Base-by-base conservation (phyloP, 495 filamentous ascomycete genomes). In the Bacidia rubella region DNA sequence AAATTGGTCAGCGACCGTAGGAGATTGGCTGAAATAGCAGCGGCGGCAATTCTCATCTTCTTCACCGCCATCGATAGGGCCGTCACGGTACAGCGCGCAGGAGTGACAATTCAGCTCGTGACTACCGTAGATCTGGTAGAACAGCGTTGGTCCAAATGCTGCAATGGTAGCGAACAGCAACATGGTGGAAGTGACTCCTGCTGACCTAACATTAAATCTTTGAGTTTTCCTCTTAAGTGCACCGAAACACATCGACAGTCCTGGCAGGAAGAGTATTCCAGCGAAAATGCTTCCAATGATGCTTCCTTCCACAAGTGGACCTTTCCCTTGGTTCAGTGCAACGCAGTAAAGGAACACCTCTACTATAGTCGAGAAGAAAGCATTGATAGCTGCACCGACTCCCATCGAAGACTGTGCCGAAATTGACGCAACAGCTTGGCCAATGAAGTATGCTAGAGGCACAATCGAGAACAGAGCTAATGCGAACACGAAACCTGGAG, bases 381-480 rank as follows among this genome's bases (percentile, higher is more conserved):
- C 92, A 56, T 99, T 99, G 69, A 97, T 88, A 17, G 90, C 92
- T 47, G 92, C 93, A 65, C 92, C 92, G 26, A 99, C 74, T n/a
- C 92, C 92, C 92, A 99, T 99, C n/a, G 88, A 93, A 17, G 88
- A 95, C 63, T 99, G 92, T 9, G 92, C 92, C 15, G 92, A 97
- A 59, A 99, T 97, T 29, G 92, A 97, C n/a, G 92, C 92, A 40
- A 99, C 92, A 48, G 92, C 92, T 67, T 99, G 92, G 9, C 92
- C 92, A 65, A 99, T 99, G 70, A 97, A 99, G 67, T 99, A 97
- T 25, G 92, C 92, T n/a, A 99, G 67, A 20, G 92, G 92, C 44
- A 97, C 95, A 64, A 97, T 90, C 41, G 90, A 96, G 55, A 89
- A 75, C 11, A 99, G 72, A 20, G 86, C 85, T 2, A 87, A 73